A percentile compares a stretch with the other conserved stretches of the same genome.
phyloP scores from a whole-genome alignment of 192 early-diverging fungal species.

The Radiomyces spectabilis region DNA sequence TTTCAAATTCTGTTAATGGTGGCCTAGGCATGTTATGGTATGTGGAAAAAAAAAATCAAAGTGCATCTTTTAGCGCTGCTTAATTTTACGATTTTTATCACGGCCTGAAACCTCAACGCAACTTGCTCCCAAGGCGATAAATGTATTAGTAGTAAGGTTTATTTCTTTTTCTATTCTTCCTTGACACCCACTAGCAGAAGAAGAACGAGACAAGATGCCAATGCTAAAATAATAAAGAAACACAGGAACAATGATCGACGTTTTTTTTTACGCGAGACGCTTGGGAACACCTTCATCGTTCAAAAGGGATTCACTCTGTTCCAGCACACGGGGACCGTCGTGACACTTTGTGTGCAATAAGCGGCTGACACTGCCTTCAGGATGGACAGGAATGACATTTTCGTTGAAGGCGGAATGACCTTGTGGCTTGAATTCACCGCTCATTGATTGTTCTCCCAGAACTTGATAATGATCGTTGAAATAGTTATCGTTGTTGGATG shows the following conservation, averaged over 20 bases:
- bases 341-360: constrained; percentile 88
- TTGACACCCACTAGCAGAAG: no score
- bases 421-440: constrained; percentile 23
- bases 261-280: constrained; percentile 9
- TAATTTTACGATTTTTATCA: no score
- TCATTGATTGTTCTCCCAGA: constrained; percentile 16
- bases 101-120: no score
- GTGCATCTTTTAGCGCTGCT: no score
- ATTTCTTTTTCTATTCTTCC: no score
- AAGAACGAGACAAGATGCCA: no score
- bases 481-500: constrained; percentile 39
- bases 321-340: constrained; percentile 87
- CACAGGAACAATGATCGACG: no score
- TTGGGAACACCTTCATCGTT: constrained; percentile 56
- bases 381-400: constrained; percentile 50
- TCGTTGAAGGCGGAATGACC: constrained; percentile 45
- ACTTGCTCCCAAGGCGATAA: no score
- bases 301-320: constrained; percentile 46
- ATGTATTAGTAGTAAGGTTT: no score
- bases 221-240: no score
- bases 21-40: no score
- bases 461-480: constrained; percentile 49
- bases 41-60: no score
- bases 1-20: constrained; percentile 17
- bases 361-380: constrained; percentile 68